These are phyloP conservation scores for Sarocladium kiliense DNA, from an alignment of 2,329 filamentous ascomycete species.

Conservation along the genomic window DNA sequence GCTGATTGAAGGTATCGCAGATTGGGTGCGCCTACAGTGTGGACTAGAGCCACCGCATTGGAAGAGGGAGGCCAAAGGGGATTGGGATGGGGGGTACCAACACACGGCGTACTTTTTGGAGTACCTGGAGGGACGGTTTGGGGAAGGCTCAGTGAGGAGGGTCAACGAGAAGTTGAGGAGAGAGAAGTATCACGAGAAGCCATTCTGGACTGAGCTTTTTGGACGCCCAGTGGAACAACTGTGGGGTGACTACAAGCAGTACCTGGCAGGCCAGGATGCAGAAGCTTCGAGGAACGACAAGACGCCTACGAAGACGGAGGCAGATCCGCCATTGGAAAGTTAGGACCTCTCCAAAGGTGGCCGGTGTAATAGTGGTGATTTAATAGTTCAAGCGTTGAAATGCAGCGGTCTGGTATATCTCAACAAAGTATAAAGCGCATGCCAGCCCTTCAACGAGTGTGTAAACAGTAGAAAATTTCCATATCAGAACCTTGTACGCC, in stretches of 20 bases:
- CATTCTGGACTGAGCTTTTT: constrained; percentile 65
- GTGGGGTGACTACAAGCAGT: constrained; percentile 65
- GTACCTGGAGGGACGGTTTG: constrained; percentile 68
- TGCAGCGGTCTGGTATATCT: constrained; percentile 1
- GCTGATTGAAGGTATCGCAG: constrained; percentile 84
- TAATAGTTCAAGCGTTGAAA: background rate
- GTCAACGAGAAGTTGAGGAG: constrained; percentile 64
- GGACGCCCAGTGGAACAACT: constrained; percentile 61
- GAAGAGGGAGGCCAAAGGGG: constrained; percentile 52
- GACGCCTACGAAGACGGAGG: background rate
- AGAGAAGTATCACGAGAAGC: constrained; percentile 58
- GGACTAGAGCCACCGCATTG: constrained; percentile 77
- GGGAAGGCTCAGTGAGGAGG: constrained; percentile 51
- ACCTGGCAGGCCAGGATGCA: constrained; percentile 13
- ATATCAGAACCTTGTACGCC: background rate
- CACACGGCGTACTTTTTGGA: constrained; percentile 87
- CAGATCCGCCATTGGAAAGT: background rate
- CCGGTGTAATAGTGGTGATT: too few relatives aligned
- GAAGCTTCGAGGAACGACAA: background rate
- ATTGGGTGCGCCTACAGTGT: constrained; percentile 80
- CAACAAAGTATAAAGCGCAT: background rate
- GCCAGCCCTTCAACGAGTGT: background rate
- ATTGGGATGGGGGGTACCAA: constrained; percentile 90
- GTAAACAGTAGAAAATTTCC: background rate
- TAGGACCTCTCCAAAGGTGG: background rate